Conservation (phyloP, 768 basidiomycete species). For the Serendipita sp. region DNA sequence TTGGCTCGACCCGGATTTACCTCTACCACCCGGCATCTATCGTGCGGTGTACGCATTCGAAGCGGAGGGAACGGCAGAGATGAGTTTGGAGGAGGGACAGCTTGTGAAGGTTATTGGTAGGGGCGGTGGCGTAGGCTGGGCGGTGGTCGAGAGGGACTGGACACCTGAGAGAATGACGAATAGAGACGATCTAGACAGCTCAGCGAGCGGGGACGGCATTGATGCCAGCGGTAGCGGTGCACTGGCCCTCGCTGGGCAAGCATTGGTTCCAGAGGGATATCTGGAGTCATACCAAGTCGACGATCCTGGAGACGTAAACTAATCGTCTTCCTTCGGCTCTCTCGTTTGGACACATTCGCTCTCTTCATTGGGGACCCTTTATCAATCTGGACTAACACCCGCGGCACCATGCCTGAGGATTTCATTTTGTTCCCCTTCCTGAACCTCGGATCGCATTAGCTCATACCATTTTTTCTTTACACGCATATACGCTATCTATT, state of each 20-base stretch:
- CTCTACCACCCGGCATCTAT: slow-evolving; percentile 54
- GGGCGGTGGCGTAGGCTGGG: slow-evolving; percentile 72
- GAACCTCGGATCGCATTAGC: too few species aligned
- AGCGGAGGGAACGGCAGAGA: slow-evolving; percentile 70
- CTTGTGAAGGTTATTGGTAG: slow-evolving; percentile 55
- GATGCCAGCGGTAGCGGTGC: slow-evolving; percentile 16
- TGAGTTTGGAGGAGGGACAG: slow-evolving; percentile 65
- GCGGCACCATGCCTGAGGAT: too few species aligned
- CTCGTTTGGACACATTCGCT: too few species aligned
- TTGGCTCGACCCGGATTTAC: slow-evolving; percentile 16
- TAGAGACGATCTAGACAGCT: background rate
- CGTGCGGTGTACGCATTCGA: slow-evolving; percentile 65
- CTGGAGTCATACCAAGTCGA: slow-evolving; percentile 41
- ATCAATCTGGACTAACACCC: too few species aligned
- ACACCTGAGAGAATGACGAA: background rate
- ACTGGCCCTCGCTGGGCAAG: slow-evolving; percentile 26
- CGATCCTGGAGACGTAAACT: slow-evolving; percentile 13
- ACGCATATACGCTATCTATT: too few species aligned
- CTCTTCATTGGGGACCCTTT: too few species aligned
- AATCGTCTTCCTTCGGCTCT: too few species aligned
- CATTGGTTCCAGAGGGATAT: slow-evolving; percentile 69
- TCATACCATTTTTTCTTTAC: too few species aligned
- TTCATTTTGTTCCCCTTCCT: too few species aligned
- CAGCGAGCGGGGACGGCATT: slow-evolving; percentile 17
- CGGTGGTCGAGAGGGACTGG: slow-evolving; percentile 38